These are phyloP conservation scores for Colletotrichum phormii DNA, from an alignment of 2,329 filamentous ascomycete species.

Conservation along the genomic window DNA sequence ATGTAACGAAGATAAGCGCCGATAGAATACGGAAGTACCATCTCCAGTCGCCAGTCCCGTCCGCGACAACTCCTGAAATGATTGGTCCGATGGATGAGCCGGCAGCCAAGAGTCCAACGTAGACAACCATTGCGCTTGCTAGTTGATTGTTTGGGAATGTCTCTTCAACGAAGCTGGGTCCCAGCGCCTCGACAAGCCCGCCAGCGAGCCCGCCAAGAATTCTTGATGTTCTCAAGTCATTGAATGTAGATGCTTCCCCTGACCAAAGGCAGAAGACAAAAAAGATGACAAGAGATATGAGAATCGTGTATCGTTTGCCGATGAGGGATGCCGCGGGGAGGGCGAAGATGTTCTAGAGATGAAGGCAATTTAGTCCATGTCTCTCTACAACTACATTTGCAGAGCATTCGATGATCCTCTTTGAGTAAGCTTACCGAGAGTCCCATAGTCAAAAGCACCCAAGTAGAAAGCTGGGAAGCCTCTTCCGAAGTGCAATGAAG, in stretches of 20 bases:
- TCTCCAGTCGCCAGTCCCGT: conserved; percentile 34
- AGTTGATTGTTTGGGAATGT: conserved; percentile 37
- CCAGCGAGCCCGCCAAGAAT: conserved; percentile 35
- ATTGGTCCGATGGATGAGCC: conserved; percentile 40
- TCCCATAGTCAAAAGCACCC: conserved; percentile 37
- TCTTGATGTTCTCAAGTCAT: conserved; percentile 24
- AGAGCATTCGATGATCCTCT: too few species aligned
- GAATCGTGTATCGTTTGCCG: conserved; percentile 40
- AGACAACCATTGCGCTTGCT: conserved; percentile 41
- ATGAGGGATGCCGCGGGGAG: conserved; percentile 34
- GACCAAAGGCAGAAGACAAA: conserved; percentile 36
- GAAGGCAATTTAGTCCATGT: background rate
- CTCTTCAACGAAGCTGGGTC: conserved; percentile 38
- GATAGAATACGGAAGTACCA: conserved; percentile 38
- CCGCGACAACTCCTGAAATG: conserved; percentile 33
- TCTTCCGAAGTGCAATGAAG: conserved; percentile 32
- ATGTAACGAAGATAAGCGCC: conserved; percentile 35
- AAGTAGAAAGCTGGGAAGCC: conserved; percentile 36
- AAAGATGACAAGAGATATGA: conserved; percentile 38
- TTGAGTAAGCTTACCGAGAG: conserved; percentile 28
- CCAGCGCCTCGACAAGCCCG: conserved; percentile 38
- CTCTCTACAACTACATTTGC: too few species aligned
- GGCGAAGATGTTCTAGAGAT: conserved; percentile 35
- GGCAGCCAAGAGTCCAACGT: conserved; percentile 34
- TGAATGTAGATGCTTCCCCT: conserved; percentile 33